phyloP scores from a whole-genome alignment of 148 eudicot species.

The Camellia japonica region DNA sequence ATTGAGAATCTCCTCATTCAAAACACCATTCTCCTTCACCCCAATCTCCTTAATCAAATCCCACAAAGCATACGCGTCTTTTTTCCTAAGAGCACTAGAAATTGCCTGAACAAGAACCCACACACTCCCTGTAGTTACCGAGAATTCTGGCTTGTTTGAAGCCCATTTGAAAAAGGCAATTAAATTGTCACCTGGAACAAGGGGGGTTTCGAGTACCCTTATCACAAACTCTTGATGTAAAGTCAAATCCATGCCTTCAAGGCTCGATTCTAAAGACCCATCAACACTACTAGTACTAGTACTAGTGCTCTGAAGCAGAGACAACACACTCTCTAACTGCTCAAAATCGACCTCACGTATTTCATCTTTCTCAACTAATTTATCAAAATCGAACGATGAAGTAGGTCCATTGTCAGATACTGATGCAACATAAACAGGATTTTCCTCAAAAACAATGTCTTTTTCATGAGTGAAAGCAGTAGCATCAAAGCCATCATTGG shows the following conservation, averaged over 20 bases:
- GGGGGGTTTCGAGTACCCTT: conserved; percentile 55
- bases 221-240: conserved; percentile 57
- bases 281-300: conserved; percentile 18
- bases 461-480: not conserved
- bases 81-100: conserved; percentile 32
- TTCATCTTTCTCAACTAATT: conserved; percentile 14
- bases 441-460: conserved; percentile 5
- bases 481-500: not conserved
- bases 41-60: conserved; percentile 67
- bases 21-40: conserved; percentile 39
- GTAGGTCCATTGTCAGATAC: conserved; percentile 5
- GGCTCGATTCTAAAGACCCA: conserved; percentile 46
- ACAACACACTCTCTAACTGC: conserved; percentile 48
- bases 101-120: conserved; percentile 44
- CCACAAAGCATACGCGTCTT: conserved; percentile 64
- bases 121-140: conserved; percentile 29
- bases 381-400: conserved; percentile 7
- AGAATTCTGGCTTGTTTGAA: conserved; percentile 31
- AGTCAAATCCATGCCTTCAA: conserved; percentile 40
- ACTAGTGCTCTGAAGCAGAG: conserved; percentile 56
- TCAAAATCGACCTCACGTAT: conserved; percentile 35
- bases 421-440: conserved; percentile 16
- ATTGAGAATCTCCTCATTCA: conserved; percentile 57
- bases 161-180: conserved; percentile 65
- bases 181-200: conserved; percentile 52